Conservation (phyloP, 768 basidiomycete genomes). For the Sporobolomyces roseus region DNA sequence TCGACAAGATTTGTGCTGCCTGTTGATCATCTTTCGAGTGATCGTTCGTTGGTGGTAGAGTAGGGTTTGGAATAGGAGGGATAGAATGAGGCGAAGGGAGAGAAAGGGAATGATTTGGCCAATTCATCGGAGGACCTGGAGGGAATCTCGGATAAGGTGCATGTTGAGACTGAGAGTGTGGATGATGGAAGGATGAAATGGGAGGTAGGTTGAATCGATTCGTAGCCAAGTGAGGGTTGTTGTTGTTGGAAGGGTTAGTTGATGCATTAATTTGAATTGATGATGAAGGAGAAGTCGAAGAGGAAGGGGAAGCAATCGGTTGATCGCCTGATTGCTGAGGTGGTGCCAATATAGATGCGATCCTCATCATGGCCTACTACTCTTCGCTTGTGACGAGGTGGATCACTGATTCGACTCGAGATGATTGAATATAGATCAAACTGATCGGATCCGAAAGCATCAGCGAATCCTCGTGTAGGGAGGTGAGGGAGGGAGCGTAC, state of each 20-base stretch:
- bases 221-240: no score
- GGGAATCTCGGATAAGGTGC: not conserved
- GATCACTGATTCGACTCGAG: no score
- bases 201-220: conserved; percentile 21
- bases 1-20: conserved; percentile 24
- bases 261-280: not conserved
- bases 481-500: no score
- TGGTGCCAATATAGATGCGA: conserved; percentile 24
- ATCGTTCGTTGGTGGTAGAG: not conserved
- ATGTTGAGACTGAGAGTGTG: not conserved
- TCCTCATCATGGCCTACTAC: conserved; percentile 36
- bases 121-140: no score
- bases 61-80: not conserved
- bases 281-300: not conserved
- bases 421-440: no score
- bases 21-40: conserved; percentile 19
- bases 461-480: no score
- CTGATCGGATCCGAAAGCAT: no score
- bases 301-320: no score
- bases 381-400: not conserved
- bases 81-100: not conserved
- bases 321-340: not conserved
- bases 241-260: no score
- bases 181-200: conserved; percentile 15
- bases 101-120: not conserved